phyloP scores from a whole-genome alignment of 2,329 filamentous ascomycete species.

The Parastagonospora avenae region DNA sequence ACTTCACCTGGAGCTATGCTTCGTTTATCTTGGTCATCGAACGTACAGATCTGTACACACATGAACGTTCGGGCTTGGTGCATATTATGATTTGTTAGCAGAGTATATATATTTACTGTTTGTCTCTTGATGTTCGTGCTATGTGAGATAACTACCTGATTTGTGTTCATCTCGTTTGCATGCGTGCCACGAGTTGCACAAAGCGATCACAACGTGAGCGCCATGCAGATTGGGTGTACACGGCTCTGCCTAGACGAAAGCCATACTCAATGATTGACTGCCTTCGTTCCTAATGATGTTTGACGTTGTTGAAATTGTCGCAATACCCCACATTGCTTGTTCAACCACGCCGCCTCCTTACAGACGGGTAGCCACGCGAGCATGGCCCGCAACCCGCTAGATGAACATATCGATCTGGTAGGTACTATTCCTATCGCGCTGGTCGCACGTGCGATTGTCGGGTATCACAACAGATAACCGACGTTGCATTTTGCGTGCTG shows the following conservation, averaged over 20 bases:
- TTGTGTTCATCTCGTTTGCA: neutral
- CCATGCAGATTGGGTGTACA: neutral
- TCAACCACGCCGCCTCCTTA: constrained; percentile 1
- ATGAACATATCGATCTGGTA: neutral
- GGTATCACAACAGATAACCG: neutral
- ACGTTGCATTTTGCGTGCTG: no score
- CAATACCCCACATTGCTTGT: neutral
- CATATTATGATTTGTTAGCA: neutral
- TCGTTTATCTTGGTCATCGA: constrained; percentile 1
- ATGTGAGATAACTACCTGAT: neutral
- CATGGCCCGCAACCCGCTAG: neutral
- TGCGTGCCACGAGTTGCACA: constrained; percentile 1
- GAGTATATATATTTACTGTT: constrained; percentile 3
- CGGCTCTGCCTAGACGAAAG: neutral
- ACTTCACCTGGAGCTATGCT: constrained; percentile 7
- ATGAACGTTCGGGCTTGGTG: constrained; percentile 10
- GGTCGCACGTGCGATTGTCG: neutral
- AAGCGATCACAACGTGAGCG: neutral
- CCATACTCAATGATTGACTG: no score
- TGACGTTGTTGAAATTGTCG: constrained; percentile 3
- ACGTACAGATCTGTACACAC: constrained; percentile 4
- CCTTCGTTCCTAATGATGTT: no score
- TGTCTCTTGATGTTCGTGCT: neutral
- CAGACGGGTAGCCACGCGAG: neutral
- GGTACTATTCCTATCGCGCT: neutral